These are phyloP conservation scores for Tuber magnatum DNA, from an alignment of 495 filamentous ascomycete genomes.

Conservation along the genomic window DNA sequence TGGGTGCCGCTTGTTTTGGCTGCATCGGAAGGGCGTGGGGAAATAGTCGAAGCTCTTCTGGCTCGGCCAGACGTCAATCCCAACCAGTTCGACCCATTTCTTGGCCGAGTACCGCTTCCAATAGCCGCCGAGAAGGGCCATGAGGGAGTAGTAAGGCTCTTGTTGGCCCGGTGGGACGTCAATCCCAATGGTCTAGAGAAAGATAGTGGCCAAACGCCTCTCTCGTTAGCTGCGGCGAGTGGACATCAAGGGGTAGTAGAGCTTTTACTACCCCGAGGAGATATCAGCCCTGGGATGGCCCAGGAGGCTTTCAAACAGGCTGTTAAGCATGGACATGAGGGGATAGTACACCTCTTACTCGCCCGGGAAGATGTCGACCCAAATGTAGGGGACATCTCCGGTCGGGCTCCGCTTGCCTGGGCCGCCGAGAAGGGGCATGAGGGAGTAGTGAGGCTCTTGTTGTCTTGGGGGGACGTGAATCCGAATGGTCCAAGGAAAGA, in stretches of 20 bases:
- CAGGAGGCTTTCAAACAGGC: constrained; percentile 33
- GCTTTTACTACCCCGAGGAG: constrained; percentile 6
- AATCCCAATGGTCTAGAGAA: constrained; percentile 23
- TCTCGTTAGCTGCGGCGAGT: constrained; percentile 42
- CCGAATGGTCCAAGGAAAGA: constrained; percentile 18
- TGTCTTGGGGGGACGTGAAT: constrained; percentile 24
- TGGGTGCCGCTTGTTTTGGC: constrained; percentile 36
- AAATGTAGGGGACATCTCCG: constrained; percentile 11
- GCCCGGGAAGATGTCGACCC: constrained; percentile 11
- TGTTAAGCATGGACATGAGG: constrained; percentile 35
- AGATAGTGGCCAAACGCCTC: constrained; percentile 38
- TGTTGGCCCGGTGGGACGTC: constrained; percentile 30
- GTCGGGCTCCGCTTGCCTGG: constrained; percentile 38
- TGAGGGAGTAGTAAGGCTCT: constrained; percentile 30
- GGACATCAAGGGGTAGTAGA: constrained; percentile 43
- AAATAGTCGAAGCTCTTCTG: constrained; percentile 37
- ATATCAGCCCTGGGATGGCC: background rate
- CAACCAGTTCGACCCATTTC: constrained; percentile 9
- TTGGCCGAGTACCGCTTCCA: constrained; percentile 38
- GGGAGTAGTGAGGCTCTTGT: constrained; percentile 32
- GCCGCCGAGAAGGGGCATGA: constrained; percentile 39
- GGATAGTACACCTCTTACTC: constrained; percentile 39
- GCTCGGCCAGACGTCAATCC: constrained; percentile 11
- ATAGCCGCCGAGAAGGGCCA: constrained; percentile 39
- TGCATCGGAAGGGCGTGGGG: constrained; percentile 36